Evolutionary conservation across 1,284 basidiomycete genomes (phyloP).

Genomic region (Moesziomyces aphidis): DNA sequence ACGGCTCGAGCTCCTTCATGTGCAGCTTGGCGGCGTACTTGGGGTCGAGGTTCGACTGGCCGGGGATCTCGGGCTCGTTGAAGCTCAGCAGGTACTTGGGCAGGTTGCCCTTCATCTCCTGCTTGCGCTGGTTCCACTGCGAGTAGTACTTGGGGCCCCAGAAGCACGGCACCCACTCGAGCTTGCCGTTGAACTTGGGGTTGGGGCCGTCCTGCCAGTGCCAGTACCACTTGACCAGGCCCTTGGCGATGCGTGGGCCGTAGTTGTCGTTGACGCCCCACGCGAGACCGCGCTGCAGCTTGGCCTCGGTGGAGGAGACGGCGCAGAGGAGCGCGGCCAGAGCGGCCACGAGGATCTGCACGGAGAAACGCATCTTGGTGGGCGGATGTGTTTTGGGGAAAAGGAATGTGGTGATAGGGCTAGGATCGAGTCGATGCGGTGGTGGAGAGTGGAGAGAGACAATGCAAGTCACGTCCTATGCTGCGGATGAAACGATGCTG

Average conservation of each 20-base stretch:
- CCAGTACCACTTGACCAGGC: slow-evolving; percentile 59
- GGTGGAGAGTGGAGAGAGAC: not conserved
- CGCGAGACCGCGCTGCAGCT: slow-evolving; percentile 50
- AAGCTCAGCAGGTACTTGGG: slow-evolving; percentile 58
- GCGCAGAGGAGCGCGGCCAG: slow-evolving; percentile 38
- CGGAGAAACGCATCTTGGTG: slow-evolving; percentile 43
- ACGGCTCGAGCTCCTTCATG: slow-evolving; percentile 62
- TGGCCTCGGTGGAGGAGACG: slow-evolving; percentile 30
- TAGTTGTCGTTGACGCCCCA: slow-evolving; percentile 61
- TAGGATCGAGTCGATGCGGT: not conserved
- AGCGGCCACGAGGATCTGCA: slow-evolving; percentile 36
- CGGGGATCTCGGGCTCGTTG: slow-evolving; percentile 63
- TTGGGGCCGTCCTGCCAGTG: slow-evolving; percentile 63
- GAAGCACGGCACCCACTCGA: slow-evolving; percentile 61
- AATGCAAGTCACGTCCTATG: slow-evolving; percentile 30
- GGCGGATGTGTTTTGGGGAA: slow-evolving; percentile 1
- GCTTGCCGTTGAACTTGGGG: slow-evolving; percentile 30
- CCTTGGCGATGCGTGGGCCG: slow-evolving; percentile 51
- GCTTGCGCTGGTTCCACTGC: slow-evolving; percentile 58
- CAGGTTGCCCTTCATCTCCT: slow-evolving; percentile 45
- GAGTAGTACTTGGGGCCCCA: slow-evolving; percentile 59
- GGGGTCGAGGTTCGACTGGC: slow-evolving; percentile 58
- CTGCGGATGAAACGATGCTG: slow-evolving; percentile 9
- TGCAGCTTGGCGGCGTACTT: slow-evolving; percentile 56
- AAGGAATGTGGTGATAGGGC: not conserved